Base-by-base conservation (phyloP, 208 protist species). In the Leishmania mexicana region DNA sequence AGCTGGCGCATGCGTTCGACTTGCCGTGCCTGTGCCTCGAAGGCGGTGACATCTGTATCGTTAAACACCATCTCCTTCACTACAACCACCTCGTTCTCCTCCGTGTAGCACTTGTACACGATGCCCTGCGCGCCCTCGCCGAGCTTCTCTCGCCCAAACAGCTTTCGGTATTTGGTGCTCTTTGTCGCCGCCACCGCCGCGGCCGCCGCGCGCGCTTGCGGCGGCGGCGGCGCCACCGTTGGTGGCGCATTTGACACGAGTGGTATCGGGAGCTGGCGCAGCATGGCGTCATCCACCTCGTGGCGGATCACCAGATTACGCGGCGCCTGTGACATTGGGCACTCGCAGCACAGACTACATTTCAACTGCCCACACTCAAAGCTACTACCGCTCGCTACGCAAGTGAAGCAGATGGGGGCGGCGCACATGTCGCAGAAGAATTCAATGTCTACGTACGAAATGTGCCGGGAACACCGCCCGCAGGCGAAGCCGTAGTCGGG, bases 21-120 rank as follows among this genome's bases (percentile, higher is more conserved):
- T 83, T 96, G 93, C 10, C 83, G 73, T 38, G 90, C 76, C 75
- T 91, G 89, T 54, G 85, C 74, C 35, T 93, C 80, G 68, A 93
- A 94, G 72, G 81, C 54, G 24, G 42, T 58, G 28, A 80, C 45
- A 49, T 91, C 81, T 24, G 62, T 71, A 8, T 93, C 82, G 57
- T 87, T 80, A 85, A 95, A 96, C 19, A 81, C 77, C 87, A 97
- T 93, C 81, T 97, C 93, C 84, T 97, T 97, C 77, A 85, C 81
- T 54, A 95, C 94, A 4, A 97, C 94, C 11, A 90, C 79, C 85
- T 95, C 89, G 45, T 90, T 90, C 83, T 95, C 91, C 31, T 72
- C 72, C 10, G 92, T 93, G n/a, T 72, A 75, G 53, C 93, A 96
- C 87, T 96, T 94, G 83, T 92, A 96, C 54, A 97, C 93, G 6